Evolutionary conservation across 495 filamentous ascomycete genomes (phyloP).

Genomic region (Annulohypoxylon nitens): DNA sequence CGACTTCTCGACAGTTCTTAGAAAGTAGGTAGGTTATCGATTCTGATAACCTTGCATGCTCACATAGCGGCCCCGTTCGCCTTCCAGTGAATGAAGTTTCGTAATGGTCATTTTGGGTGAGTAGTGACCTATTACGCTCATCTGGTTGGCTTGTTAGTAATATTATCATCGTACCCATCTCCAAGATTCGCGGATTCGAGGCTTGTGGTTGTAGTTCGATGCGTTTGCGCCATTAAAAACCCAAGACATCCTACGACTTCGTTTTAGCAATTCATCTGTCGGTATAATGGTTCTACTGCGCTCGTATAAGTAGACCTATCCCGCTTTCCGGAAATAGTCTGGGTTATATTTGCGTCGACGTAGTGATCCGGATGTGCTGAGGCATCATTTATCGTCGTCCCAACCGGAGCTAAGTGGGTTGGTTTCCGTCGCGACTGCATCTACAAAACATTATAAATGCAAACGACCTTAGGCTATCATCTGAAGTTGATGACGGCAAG

Average conservation of each 20-base stretch:
- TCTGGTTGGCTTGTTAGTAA: not conserved
- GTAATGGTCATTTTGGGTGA: not conserved
- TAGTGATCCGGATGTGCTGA: not conserved
- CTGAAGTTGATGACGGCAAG: constrained; percentile 64
- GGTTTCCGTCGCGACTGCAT: not conserved
- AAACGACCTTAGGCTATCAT: constrained; percentile 31
- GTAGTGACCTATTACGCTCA: not conserved
- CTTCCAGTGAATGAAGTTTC: not conserved
- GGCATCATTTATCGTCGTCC: not conserved
- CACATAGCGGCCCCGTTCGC: constrained; percentile 5
- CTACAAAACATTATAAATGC: constrained; percentile 2
- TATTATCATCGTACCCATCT: not conserved
- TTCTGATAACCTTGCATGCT: constrained; percentile 19
- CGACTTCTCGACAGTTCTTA: not conserved
- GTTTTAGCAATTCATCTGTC: not conserved
- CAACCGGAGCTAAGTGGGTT: not conserved
- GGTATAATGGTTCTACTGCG: not conserved
- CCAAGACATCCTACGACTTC: not conserved
- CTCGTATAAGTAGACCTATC: not conserved
- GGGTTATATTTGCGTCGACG: not conserved
- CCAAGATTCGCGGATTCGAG: not conserved
- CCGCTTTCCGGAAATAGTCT: not conserved
- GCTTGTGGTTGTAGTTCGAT: not conserved
- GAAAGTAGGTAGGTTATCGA: not conserved
- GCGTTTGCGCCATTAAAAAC: not conserved